These are phyloP conservation scores for Caloboletus inedulis DNA, from an alignment of 1,284 basidiomycete genomes.

Conservation along the genomic window DNA sequence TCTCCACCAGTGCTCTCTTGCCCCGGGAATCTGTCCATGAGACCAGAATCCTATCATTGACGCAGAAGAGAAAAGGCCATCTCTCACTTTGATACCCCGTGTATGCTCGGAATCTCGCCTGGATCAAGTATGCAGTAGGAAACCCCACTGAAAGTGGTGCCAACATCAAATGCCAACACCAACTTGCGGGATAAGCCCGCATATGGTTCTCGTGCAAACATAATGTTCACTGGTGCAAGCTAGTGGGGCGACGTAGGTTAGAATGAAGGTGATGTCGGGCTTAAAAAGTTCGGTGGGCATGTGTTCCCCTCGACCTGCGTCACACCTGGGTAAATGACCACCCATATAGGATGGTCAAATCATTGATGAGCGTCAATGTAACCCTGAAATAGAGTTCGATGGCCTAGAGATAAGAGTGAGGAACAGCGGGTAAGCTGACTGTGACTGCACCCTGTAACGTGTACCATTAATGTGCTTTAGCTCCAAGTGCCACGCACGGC, in stretches of 20 bases:
- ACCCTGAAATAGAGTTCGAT: background rate
- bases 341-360: background rate
- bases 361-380: background rate
- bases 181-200: constrained; percentile 37
- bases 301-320: background rate
- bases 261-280: background rate
- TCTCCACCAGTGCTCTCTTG: constrained; percentile 39
- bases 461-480: background rate
- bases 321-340: background rate
- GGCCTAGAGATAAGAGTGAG: background rate
- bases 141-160: constrained; percentile 50
- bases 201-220: constrained; percentile 32
- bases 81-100: constrained; percentile 40
- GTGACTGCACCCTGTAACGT: constrained; percentile 5
- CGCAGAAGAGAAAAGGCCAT: background rate
- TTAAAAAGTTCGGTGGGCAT: constrained; percentile 11
- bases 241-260: background rate
- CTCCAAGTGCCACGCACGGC: background rate
- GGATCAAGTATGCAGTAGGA: constrained; percentile 47
- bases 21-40: constrained; percentile 36
- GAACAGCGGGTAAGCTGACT: background rate
- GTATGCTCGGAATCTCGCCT: constrained; percentile 42
- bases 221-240: constrained; percentile 1
- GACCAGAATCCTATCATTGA: background rate
- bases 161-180: constrained; percentile 48